Base-by-base conservation (phyloP, 441 rosid species). In the Gossypium davidsonii region DNA sequence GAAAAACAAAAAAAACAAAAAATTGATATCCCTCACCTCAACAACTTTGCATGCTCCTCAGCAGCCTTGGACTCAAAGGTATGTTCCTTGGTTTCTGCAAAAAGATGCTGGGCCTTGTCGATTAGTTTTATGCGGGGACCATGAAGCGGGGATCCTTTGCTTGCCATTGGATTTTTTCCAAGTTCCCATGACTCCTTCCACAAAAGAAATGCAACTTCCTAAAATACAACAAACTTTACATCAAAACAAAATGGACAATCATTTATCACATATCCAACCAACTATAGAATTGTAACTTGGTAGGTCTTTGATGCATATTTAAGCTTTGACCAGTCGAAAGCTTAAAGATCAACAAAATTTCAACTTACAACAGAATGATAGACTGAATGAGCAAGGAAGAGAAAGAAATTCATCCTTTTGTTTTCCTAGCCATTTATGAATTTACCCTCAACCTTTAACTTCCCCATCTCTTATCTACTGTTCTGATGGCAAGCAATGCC, bases 121-220 rank as follows among this genome's bases (percentile, higher is more conserved):
- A 90, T 86, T 51, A 87, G 87, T 78, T 93, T 95, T 80, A 93
- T 90, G 46, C 99, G 99, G 21, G 98, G 99, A 68, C 96, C 96
- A 60, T 95, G 98, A 65, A 95, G 85, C 14, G 98, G 89, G 77
- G 98, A 90, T 73, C 99, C 99, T 82, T 85, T 93, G 81, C 97
- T 95, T 74, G 97, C 97, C 98, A 95, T 91, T 66, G 99, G 95
- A 79, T 89, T 95, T 79, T 87, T 91, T 62, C 90, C 98, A 51
- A 88, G 77, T 77, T 89, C 96, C 98, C 96, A 95, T 63, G 98
- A 95, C 76, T 95, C 98, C 81, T 88, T 95, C 99, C 99, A 95
- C 44, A 95, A 73, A 80, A 95, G 96, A 79, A 88, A 89, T 77
- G 94, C 98, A 74, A 95, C 99, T 69, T 93, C 98, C 99, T 95